Base-by-base conservation (phyloP, 352 stramenopile genomes). In the Pythium aristosporum region DNA sequence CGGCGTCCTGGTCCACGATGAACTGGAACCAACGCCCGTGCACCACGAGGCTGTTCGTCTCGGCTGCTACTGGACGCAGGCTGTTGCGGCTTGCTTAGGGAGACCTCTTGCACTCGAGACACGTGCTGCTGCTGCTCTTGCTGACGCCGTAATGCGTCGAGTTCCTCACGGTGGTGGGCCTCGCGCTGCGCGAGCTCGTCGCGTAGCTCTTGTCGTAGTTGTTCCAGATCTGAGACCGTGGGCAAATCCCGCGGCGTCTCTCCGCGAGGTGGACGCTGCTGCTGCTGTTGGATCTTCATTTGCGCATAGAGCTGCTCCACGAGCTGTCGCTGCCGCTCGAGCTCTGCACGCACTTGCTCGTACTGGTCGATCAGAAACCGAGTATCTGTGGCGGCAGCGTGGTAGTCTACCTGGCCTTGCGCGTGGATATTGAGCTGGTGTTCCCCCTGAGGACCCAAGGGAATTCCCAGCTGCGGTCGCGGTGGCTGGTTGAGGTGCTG, bases 191-290 rank as follows among this genome's bases (percentile, higher is more conserved):
- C 76, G 2, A 89, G 65, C 46, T 89, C 77, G 23, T 74, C 74
- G 6, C 73, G 74, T 10, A 88, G 50, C 46, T 88, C 76, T 9
- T 76, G 74, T 3, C 80, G 78, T 21, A 89, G 66, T 37, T 76
- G 71, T 48, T 91, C 77, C n/a, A 91, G 64, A 51, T 88, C 79
- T 16, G 74, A 74, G 13, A 86, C 44, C 25, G 77, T 85, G 8
- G 69, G 69, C 1, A 63, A 58, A 36, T 64, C 57, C 6, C 50
- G 39, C 2, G 61, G 51, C 25, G 41, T 4, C 3, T 55, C 50
- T 3, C 51, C 48, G 15, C 68, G 63, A 0, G 34, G 5, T 3
- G 57, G 68, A n/a, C 25, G 56, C 34, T 82, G 68, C 21, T 74
- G 67, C 37, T 82, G 69, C 37, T 79, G 73, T 18, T 46, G 68